Percentiles rank a stretch among this genome's conserved stretches.
Conservation (phyloP, 1,139 yeast genomes). For the Pichia sp. region DNA sequence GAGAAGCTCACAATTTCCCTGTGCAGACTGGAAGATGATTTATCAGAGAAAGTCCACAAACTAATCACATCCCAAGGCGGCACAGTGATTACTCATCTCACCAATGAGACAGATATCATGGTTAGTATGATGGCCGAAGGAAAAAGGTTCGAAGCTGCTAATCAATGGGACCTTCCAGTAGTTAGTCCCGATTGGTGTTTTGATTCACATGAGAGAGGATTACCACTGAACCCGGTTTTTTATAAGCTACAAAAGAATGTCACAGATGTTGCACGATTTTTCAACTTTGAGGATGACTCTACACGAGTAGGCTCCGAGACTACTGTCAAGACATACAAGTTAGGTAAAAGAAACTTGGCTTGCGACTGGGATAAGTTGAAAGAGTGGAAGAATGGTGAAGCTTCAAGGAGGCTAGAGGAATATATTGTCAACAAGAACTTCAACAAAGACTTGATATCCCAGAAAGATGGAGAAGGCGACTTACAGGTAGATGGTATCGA, state of each 20-base stretch:
- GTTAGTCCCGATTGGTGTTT: constrained; percentile 72
- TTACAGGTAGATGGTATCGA: too few relatives aligned
- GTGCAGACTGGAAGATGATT: constrained; percentile 18
- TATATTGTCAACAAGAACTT: constrained; percentile 4
- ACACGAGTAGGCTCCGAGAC: constrained; percentile 19
- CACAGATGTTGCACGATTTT: constrained; percentile 9
- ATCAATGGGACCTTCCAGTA: constrained; percentile 59
- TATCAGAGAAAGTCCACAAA: constrained; percentile 27
- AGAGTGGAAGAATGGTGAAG: constrained; percentile 19
- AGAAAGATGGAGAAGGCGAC: not conserved
- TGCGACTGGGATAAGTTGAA: constrained; percentile 41
- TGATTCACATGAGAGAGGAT: constrained; percentile 56
- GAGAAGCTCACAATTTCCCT: constrained; percentile 21
- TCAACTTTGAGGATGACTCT: constrained; percentile 17
- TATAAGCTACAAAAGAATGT: constrained; percentile 27
- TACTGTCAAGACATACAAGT: constrained; percentile 20
- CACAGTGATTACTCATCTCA: constrained; percentile 44
- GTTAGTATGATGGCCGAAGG: constrained; percentile 49
- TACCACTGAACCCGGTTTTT: constrained; percentile 45
- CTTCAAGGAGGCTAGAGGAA: constrained; percentile 9
- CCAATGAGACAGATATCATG: constrained; percentile 43
- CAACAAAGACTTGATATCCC: not conserved
- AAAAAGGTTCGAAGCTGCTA: constrained; percentile 52
- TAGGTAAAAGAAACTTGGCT: constrained; percentile 36
- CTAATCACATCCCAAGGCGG: constrained; percentile 53